Evolutionary conservation across 306 rosid species (phyloP), one percentile per base, ranked within the genome.

Genomic region (Malus sylvestris): DNA sequence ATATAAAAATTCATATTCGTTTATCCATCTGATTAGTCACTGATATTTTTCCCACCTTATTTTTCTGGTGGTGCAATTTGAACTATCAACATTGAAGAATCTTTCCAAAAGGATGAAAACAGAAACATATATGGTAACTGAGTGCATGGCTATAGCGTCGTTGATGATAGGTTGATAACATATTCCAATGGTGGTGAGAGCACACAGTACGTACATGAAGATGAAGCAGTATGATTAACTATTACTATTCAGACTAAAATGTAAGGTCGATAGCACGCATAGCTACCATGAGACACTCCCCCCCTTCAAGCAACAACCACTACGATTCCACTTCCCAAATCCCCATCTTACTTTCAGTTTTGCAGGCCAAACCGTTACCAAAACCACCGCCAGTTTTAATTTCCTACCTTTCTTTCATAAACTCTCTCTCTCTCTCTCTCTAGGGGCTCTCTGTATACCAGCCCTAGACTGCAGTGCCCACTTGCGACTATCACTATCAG

Each of bases 131-230:
- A 45, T 5, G 55, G 55, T 49, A 16, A 49, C 55, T 15, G 32
- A 23, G 5, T 6, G n/a, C 19, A 27, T 62, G 40, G 33, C 38
- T 14, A 3, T 57, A 55, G 51, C 33, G 8, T 13, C 6, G 33
- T 32, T 55, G 51, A 55, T 32, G 68, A 64, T 64, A 64, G 32
- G 68, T 32, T 22, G 67, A 58, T 57, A 57, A 23, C 55, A 72
- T 72, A 53, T 72, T 72, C 58, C 52, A 22, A 38, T 38, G 76
- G 67, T 58, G 76, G 76, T 58, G 67, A 58, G 67, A 22, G 67
- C 51, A 10, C 49, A 13, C 42, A 13, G 76, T n/a, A 35, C 10
- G 33, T 30, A 5, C 8, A 27, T 64, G 33, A 14, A 8, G 53
- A 57, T 35, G 35, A 33, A 11, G 16, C 1, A 35, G 32, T 60